phyloP scores from a whole-genome alignment of 495 filamentous ascomycete species.

The Opeltia flavorubescens region DNA sequence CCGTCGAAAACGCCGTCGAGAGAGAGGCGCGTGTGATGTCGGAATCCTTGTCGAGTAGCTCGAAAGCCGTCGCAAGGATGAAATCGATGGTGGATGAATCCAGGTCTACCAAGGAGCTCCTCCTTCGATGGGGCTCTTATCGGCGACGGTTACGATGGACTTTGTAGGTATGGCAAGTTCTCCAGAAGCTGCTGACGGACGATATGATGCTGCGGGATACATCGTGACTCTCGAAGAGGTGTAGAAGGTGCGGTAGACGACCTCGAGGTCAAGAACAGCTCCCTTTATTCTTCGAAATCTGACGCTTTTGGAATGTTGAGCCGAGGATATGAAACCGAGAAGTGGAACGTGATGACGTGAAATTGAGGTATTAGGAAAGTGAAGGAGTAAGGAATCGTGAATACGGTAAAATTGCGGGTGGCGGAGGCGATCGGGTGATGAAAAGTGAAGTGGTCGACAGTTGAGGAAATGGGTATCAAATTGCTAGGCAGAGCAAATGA shows the following conservation, averaged over 20 bases:
- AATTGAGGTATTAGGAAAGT: neutral
- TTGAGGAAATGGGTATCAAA: neutral
- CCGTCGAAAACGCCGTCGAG: slow-evolving; percentile 11
- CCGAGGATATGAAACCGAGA: neutral
- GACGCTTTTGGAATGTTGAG: neutral
- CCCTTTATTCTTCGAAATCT: neutral
- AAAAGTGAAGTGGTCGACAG: neutral
- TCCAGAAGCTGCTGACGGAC: neutral
- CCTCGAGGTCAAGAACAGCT: neutral
- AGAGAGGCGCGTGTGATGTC: slow-evolving; percentile 6
- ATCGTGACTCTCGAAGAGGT: slow-evolving; percentile 10
- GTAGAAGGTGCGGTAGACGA: neutral
- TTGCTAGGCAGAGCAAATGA: neutral
- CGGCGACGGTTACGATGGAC: slow-evolving; percentile 14
- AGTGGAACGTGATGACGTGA: neutral
- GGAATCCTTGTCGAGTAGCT: slow-evolving; percentile 4
- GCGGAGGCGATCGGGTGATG: neutral
- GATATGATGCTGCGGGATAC: slow-evolving; percentile 1
- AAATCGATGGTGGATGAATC: slow-evolving; percentile 6
- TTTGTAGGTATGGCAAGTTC: slow-evolving; percentile 13
- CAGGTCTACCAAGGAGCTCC: slow-evolving; percentile 5
- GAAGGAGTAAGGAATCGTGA: neutral
- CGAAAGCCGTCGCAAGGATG: slow-evolving; percentile 7
- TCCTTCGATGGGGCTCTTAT: slow-evolving; percentile 4
- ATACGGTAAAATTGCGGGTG: neutral